Evolutionary conservation across 768 basidiomycete species (phyloP).

Genomic region (Macrolepiota dolichaula): DNA sequence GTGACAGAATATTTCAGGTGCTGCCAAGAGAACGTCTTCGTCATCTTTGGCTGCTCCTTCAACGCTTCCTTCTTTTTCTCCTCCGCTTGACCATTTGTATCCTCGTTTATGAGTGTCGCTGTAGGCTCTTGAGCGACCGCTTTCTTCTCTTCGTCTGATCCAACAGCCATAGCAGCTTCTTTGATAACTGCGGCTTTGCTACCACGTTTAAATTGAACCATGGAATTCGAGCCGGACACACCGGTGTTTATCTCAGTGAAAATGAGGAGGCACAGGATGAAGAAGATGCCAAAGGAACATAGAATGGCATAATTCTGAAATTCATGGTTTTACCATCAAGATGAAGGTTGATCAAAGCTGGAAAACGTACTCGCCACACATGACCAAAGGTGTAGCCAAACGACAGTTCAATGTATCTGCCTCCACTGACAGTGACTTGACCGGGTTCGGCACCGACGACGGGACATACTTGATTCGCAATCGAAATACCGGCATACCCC

Average conservation of each 20-base stretch:
- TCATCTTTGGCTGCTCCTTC: slow-evolving; percentile 40
- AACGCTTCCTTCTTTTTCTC: slow-evolving; percentile 27
- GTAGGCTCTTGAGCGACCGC: not conserved
- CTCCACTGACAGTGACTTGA: slow-evolving; percentile 57
- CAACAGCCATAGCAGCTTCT: slow-evolving; percentile 24
- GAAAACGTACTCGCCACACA: slow-evolving; percentile 39
- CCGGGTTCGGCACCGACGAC: slow-evolving; percentile 65
- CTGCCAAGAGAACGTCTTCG: slow-evolving; percentile 79
- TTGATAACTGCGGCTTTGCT: slow-evolving; percentile 28
- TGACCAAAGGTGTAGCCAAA: slow-evolving; percentile 44
- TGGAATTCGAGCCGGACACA: slow-evolving; percentile 29
- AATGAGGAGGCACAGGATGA: slow-evolving; percentile 51
- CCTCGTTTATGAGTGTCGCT: not conserved
- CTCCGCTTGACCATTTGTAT: slow-evolving; percentile 12
- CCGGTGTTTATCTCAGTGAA: slow-evolving; percentile 54
- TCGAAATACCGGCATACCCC: slow-evolving; percentile 51
- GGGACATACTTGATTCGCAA: slow-evolving; percentile 75
- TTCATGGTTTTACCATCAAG: not conserved
- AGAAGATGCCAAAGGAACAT: slow-evolving; percentile 59
- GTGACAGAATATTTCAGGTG: slow-evolving; percentile 65
- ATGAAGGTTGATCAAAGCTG: not conserved
- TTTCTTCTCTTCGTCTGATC: slow-evolving; percentile 32
- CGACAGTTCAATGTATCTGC: slow-evolving; percentile 42
- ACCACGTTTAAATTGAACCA: slow-evolving; percentile 68
- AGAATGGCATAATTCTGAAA: slow-evolving; percentile 69